Base-by-base conservation (phyloP, 179 eudicot genomes). In the Amaranthus tricolor region DNA sequence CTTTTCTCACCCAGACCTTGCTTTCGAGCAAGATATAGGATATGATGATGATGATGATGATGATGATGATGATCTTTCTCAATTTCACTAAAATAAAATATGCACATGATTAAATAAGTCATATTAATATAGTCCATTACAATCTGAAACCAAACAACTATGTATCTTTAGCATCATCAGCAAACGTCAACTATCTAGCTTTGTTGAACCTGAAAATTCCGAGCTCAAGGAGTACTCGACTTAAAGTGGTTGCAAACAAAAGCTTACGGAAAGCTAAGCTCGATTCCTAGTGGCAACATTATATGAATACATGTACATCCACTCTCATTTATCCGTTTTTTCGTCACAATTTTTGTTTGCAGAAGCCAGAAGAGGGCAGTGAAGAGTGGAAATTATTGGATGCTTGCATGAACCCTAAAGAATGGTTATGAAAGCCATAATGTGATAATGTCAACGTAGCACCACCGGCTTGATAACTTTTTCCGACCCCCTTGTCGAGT, bases 301-400 rank as follows among this genome's bases (percentile, higher is more conserved):
- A 7, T 6, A 50, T 67, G 47, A 15, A 14, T 24, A 62, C 2
- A 61, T 24, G 40, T 31, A 62, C 2, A 61, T 6, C 5, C 45
- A 17, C 61, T 60, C 5, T 19, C 40, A 7, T 59, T 21, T 52
- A 31, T 61, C 70, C 63, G 12, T 50, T 12, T 12, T 19, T 51
- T 78, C 15, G 44, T 49, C 45, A 2, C 2, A 19, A 15, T 10
- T 52, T 56, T 64, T 47, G 14, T 70, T 62, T 80, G 79, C 88
- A 94, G 98, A 76, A 84, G 76, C 97, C 97, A 0, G 96, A 89
- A 82, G 93, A 82, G 78, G 98, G 97, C 7, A 88, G 90, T 65
- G 97, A 94, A 82, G 98, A 94, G 78, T 90, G 96, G 97, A 94
- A 94, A 71, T 79, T 94, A 70, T 76, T 94, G 82, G 98, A 94